Evolutionary conservation across 1,284 basidiomycete species (phyloP).

Genomic region (Fistulina hepatica): DNA sequence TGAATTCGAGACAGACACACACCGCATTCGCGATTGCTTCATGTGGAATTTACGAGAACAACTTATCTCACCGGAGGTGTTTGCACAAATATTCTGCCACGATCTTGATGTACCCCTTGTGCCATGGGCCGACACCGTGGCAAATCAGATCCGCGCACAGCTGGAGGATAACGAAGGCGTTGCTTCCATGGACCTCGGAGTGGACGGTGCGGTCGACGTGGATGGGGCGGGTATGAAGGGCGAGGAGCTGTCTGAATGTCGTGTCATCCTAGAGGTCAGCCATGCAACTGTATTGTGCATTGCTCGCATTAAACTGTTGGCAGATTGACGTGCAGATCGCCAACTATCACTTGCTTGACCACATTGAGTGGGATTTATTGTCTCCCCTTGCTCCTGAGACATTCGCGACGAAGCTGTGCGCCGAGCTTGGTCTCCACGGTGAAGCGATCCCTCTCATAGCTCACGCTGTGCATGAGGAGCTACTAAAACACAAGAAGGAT

Average conservation of each 20-base stretch:
- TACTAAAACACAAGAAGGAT: constrained; percentile 90
- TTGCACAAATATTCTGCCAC: constrained; percentile 78
- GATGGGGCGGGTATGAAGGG: constrained; percentile 32
- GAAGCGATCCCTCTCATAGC: constrained; percentile 85
- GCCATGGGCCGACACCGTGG: constrained; percentile 68
- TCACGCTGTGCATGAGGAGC: constrained; percentile 90
- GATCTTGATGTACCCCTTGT: constrained; percentile 72
- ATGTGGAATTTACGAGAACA: constrained; percentile 90
- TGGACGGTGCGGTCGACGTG: constrained; percentile 47
- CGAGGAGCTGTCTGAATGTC: constrained; percentile 70
- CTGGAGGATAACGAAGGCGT: constrained; percentile 80
- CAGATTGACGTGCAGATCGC: constrained; percentile 98
- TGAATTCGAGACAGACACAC: constrained; percentile 87
- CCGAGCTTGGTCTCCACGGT: constrained; percentile 80
- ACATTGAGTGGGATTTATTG: constrained; percentile 96
- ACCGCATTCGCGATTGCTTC: constrained; percentile 89
- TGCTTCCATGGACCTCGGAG: constrained; percentile 64
- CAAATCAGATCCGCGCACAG: constrained; percentile 82
- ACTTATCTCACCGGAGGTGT: constrained; percentile 72
- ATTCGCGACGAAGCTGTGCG: constrained; percentile 74
- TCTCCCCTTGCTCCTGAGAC: constrained; percentile 84
- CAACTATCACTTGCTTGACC: constrained; percentile 83
- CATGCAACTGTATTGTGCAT: not conserved
- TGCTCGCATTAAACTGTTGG: not conserved
- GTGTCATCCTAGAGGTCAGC: constrained; percentile 81